Evolutionary conservation across 2,329 filamentous ascomycete species (phyloP).

Genomic region (Trichoderma sp.): DNA sequence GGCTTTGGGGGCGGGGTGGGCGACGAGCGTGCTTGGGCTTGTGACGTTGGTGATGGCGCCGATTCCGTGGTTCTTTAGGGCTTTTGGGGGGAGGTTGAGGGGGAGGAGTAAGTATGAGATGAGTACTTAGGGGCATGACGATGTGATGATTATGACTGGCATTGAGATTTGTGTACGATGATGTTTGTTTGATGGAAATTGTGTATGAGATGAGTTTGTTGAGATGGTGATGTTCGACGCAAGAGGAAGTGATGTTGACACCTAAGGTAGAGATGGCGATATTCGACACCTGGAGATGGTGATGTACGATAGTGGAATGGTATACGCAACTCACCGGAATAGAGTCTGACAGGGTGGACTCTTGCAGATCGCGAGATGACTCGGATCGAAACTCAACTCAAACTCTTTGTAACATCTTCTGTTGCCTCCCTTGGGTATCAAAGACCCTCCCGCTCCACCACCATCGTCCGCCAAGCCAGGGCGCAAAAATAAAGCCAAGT

Average conservation of each 20-base stretch:
- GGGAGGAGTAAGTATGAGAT: conserved; percentile 36
- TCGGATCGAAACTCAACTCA: neutral
- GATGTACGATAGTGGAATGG: neutral
- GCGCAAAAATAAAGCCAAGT: neutral
- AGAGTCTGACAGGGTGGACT: neutral
- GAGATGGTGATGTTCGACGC: neutral
- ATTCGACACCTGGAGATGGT: neutral
- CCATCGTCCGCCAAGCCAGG: neutral
- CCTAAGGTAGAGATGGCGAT: neutral
- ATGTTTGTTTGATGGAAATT: neutral
- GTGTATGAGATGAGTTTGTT: neutral
- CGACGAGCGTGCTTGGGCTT: conserved; percentile 48
- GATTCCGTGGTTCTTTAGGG: conserved; percentile 41
- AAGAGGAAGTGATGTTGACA: neutral
- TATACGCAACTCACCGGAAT: neutral
- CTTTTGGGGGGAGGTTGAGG: conserved; percentile 34
- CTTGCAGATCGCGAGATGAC: neutral
- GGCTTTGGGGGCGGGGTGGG: conserved; percentile 47
- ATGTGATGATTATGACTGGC: neutral
- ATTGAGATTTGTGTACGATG: neutral
- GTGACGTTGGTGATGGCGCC: conserved; percentile 43
- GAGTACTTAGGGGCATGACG: conserved; percentile 29
- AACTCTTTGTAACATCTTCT: neutral
- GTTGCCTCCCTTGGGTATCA: neutral
- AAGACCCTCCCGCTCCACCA: neutral